These are phyloP conservation scores for Chrysanthemum makinoi DNA, from an alignment of 129 eudicot genomes.

Conservation along the genomic window DNA sequence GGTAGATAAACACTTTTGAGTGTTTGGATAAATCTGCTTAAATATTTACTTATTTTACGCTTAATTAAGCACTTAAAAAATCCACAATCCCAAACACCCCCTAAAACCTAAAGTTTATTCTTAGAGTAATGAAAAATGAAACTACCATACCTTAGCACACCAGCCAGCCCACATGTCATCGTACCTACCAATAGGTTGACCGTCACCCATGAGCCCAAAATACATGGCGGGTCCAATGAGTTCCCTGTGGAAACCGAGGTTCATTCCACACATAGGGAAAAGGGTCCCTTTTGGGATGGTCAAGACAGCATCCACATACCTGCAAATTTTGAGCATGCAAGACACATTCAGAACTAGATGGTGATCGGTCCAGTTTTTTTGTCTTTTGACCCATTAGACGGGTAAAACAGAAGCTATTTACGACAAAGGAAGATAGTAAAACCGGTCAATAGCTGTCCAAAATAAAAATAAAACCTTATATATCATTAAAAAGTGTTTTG, in stretches of 20 bases:
- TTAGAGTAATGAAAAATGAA: neutral
- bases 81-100: neutral
- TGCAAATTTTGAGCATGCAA: constrained; percentile 2
- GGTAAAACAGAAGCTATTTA: no score
- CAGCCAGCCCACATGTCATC: constrained; percentile 92
- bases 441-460: no score
- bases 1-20: no score
- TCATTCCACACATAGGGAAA: constrained; percentile 84
- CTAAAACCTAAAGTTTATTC: no score
- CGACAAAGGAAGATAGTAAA: no score
- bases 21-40: no score
- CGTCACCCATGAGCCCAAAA: constrained; percentile 84
- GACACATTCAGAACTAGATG: neutral
- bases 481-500: no score
- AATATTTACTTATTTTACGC: no score
- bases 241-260: constrained; percentile 66
- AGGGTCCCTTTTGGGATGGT: constrained; percentile 68
- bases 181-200: constrained; percentile 75
- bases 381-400: no score
- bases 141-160: constrained; percentile 55
- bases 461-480: no score
- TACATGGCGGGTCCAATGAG: constrained; percentile 84
- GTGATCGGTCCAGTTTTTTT: neutral
- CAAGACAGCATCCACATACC: constrained; percentile 82
- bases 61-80: no score